Percentiles rank a stretch among this genome's conserved stretches.
Conservation (phyloP, 176 grass and related monocot genomes). For the Oropetium thomaeum region DNA sequence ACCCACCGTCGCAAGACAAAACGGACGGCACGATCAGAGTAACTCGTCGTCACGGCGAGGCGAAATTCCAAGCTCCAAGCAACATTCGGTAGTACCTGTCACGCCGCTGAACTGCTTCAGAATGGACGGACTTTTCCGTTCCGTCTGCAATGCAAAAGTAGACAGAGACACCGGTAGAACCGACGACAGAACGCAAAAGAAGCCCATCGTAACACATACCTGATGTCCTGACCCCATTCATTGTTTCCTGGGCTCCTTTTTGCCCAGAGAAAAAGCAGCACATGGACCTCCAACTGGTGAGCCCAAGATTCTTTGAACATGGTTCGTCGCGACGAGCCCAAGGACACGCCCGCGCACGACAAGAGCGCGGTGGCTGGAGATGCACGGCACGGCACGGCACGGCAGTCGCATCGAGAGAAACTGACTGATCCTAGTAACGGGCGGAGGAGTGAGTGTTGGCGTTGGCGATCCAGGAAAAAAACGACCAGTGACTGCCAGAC, state of each 20-base stretch:
- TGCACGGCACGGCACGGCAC: background rate
- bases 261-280: background rate
- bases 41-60: background rate
- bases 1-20: background rate
- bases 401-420: background rate
- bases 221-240: no score
- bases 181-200: no score
- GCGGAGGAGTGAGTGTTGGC: no score
- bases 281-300: background rate
- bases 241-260: no score
- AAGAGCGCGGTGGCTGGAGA: background rate
- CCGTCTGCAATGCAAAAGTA: background rate
- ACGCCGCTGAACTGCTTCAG: background rate
- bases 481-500: no score
- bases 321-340: background rate
- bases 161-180: background rate
- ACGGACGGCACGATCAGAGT: background rate
- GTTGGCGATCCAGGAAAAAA: background rate
- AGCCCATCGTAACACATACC: no score
- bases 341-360: no score
- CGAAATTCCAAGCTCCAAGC: background rate
- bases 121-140: background rate
- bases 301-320: no score
- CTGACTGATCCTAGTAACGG: background rate
- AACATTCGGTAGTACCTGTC: slow-evolving; percentile 7